These are phyloP conservation scores for Clonostachys byssicola DNA, from an alignment of 2,329 filamentous ascomycete genomes.

Conservation along the genomic window DNA sequence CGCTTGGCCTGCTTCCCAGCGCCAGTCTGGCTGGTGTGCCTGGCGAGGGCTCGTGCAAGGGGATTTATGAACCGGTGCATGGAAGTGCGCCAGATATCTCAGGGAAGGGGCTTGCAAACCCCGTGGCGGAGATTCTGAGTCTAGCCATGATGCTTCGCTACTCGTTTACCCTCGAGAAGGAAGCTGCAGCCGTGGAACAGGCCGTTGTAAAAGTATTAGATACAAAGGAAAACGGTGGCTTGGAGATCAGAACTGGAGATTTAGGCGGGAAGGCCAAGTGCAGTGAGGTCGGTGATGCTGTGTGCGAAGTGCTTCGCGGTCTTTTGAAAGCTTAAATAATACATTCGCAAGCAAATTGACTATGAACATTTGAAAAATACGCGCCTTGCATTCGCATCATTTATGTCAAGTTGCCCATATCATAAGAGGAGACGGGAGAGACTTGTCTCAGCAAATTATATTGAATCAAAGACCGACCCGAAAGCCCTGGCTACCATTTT, in stretches of 20 bases:
- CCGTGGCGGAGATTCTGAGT: constrained; percentile 67
- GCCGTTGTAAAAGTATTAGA: constrained; percentile 63
- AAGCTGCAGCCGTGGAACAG: constrained; percentile 60
- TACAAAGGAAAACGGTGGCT: constrained; percentile 26
- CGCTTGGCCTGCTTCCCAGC: constrained; percentile 37
- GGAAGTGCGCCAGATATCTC: constrained; percentile 71
- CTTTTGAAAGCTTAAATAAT: too few relatives aligned
- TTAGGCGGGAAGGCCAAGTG: constrained; percentile 62
- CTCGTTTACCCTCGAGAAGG: constrained; percentile 56
- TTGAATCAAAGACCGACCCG: too few relatives aligned
- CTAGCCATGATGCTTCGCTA: constrained; percentile 74
- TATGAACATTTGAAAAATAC: too few relatives aligned
- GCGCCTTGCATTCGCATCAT: too few relatives aligned
- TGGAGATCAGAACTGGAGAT: constrained; percentile 58
- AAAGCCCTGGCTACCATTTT: too few relatives aligned
- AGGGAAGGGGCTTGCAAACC: constrained; percentile 69
- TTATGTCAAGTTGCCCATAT: too few relatives aligned
- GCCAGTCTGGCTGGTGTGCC: constrained; percentile 38
- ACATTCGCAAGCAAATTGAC: too few relatives aligned
- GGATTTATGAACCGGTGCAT: constrained; percentile 76
- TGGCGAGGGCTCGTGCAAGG: constrained; percentile 41
- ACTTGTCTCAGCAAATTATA: too few relatives aligned
- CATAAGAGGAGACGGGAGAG: too few relatives aligned
- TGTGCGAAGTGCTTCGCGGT: constrained; percentile 6
- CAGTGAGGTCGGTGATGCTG: constrained; percentile 63